Conservation (phyloP, 2,329 filamentous ascomycete genomes). For the Emergomyces pasteurianus region DNA sequence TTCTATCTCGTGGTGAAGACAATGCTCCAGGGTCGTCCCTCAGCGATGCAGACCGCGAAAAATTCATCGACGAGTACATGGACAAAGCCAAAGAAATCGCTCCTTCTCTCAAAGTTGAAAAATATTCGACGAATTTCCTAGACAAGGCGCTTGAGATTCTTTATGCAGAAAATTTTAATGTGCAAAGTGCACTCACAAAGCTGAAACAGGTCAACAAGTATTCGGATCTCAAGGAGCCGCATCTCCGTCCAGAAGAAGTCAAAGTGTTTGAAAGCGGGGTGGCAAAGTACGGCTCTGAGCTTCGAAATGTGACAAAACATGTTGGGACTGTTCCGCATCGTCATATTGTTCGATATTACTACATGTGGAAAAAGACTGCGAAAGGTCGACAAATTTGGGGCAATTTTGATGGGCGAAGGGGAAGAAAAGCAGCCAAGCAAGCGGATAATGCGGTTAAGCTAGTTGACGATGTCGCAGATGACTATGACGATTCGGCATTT, state of each 20-base stretch:
- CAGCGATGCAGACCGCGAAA: slow-evolving; percentile 34
- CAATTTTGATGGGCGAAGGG: slow-evolving; percentile 73
- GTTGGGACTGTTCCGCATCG: slow-evolving; percentile 66
- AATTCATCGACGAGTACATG: slow-evolving; percentile 67
- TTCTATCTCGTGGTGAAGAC: slow-evolving; percentile 34
- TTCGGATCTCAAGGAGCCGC: slow-evolving; percentile 70
- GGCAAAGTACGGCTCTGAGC: slow-evolving; percentile 79
- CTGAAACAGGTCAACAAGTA: slow-evolving; percentile 56
- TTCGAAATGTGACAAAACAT: slow-evolving; percentile 69
- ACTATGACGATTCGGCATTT: slow-evolving; percentile 89
- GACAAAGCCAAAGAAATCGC: slow-evolving; percentile 52
- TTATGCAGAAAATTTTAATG: slow-evolving; percentile 58
- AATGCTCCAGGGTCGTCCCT: slow-evolving; percentile 26
- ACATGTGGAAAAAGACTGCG: slow-evolving; percentile 93
- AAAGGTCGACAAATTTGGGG: slow-evolving; percentile 83
- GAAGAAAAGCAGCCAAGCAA: slow-evolving; percentile 68
- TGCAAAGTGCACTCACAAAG: slow-evolving; percentile 56
- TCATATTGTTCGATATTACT: slow-evolving; percentile 84
- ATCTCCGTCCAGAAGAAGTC: slow-evolving; percentile 62
- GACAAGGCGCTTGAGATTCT: slow-evolving; percentile 71
- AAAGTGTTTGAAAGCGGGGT: slow-evolving; percentile 91
- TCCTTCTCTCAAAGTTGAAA: slow-evolving; percentile 56
- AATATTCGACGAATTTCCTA: slow-evolving; percentile 71
- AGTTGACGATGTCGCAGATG: slow-evolving; percentile 84
- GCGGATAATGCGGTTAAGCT: slow-evolving; percentile 58